Percentiles rank a stretch among this genome's conserved stretches.
phyloP scores from a whole-genome alignment of 768 basidiomycete species.

The Hirschioporus abietinus region DNA sequence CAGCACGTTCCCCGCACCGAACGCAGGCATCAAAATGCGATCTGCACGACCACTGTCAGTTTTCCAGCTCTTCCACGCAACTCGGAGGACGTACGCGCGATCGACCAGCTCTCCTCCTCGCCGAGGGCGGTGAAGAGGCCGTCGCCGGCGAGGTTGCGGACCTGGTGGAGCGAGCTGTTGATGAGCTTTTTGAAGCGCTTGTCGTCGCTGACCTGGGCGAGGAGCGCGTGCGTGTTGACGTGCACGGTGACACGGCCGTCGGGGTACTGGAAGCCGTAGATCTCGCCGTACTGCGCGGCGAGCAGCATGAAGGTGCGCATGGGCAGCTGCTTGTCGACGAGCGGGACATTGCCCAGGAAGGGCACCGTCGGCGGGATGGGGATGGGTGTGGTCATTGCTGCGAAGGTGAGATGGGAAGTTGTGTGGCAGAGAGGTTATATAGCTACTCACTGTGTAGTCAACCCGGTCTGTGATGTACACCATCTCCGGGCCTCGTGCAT shows the following conservation, averaged over 20 bases:
- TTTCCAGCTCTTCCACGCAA: not conserved
- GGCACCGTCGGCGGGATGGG: constrained; percentile 38
- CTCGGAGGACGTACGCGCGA: constrained; percentile 31
- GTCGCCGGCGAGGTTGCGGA: constrained; percentile 35
- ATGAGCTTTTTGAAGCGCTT: constrained; percentile 36
- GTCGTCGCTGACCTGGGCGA: constrained; percentile 39
- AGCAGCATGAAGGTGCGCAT: constrained; percentile 29
- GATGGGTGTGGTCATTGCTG: constrained; percentile 17
- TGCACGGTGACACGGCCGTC: constrained; percentile 21
- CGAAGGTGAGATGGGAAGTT: not conserved
- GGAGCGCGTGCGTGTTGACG: constrained; percentile 31
- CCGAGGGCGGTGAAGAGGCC: constrained; percentile 37
- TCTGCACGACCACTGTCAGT: constrained; percentile 21
- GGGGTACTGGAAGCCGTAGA: constrained; percentile 32
- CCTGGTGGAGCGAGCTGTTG: constrained; percentile 26
- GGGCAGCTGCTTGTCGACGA: constrained; percentile 32
- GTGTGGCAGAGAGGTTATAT: not conserved
- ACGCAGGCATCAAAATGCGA: constrained; percentile 35
- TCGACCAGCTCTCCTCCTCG: constrained; percentile 41
- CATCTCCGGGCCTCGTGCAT: no score
- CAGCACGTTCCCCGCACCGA: constrained; percentile 36
- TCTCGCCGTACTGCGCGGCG: constrained; percentile 37
- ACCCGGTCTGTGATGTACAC: no score
- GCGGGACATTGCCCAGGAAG: constrained; percentile 33
- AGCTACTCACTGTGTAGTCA: not conserved